Evolutionary conservation across 441 rosid species (phyloP), one percentile per base, ranked within the genome.

Genomic region (Bruguiera hainesii): DNA sequence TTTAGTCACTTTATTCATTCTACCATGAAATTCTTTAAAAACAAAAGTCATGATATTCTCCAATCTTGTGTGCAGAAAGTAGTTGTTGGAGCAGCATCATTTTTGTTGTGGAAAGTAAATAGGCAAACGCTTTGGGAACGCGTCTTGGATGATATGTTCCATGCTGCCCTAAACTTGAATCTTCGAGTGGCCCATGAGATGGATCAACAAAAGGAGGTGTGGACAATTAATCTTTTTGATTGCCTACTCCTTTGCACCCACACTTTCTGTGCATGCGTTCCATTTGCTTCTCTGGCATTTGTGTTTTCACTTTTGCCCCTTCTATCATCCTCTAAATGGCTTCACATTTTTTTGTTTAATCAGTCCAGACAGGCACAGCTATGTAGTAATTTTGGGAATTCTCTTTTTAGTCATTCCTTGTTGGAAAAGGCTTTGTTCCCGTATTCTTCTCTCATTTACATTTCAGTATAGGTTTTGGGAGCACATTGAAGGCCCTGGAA

Each of bases 121-220:
- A 87, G 81, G 78, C 59, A 71, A 51, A 73, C 63, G 48, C 82
- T 87, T 37, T 74, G 73, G 81, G 78, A 78, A 60, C 81, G 74
- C 63, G 76, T 91, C 2, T 72, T 88, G 53, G 95, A 88, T 71
- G 96, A 89, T 73, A 85, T 94, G 98, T 89, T 80, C 75, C 96
- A 91, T 76, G 89, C 93, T 60, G 82, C 87, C 7, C 72, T 88
- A 62, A 93, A 89, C 87, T 72, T 93, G 87, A 85, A 83, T 74
- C 76, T 73, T n/a, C 84, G 96, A 59, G 69, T 82, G 76, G 76
- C 84, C 50, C 71, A 80, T 64, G 97, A 90, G 75, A 10, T 79
- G 64, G 96, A 89, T 23, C 82, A 82, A 63, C 85, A 76, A 69
- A 82, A 83, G 71, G 92, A 94, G 92, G 93, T 87, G 66, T 51